Percentiles rank a stretch among this genome's conserved stretches.
phyloP scores from a whole-genome alignment of 2,329 filamentous ascomycete species.

The Verticillium longisporum region DNA sequence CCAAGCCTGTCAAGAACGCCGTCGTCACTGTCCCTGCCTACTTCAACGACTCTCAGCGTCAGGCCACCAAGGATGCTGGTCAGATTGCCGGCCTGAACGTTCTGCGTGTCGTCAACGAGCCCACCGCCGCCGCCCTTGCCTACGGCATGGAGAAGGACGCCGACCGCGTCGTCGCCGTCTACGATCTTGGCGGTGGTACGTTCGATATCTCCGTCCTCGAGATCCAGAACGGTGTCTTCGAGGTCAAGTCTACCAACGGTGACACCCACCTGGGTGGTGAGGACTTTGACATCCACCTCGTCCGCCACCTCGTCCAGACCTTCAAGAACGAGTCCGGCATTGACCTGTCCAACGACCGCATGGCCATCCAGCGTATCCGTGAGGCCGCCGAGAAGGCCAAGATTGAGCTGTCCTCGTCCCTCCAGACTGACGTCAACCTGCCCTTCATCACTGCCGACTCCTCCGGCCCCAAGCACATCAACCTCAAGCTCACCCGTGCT shows the following conservation, averaged over 20 bases:
- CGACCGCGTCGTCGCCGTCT: slow-evolving; percentile 86
- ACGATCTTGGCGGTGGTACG: slow-evolving; percentile 96
- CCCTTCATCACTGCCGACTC: slow-evolving; percentile 97
- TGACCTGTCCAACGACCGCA: slow-evolving; percentile 85
- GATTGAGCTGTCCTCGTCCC: slow-evolving; percentile 93
- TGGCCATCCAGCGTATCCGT: slow-evolving; percentile 98
- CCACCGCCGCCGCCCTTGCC: slow-evolving; percentile 88
- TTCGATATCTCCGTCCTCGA: slow-evolving; percentile 98
- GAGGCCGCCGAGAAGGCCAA: slow-evolving; percentile 99
- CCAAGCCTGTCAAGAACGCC: slow-evolving; percentile 88
- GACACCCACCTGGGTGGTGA: slow-evolving; percentile 98
- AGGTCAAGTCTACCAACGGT: slow-evolving; percentile 99
- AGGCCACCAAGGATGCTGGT: slow-evolving; percentile 96
- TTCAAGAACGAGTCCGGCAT: slow-evolving; percentile 96
- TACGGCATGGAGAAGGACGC: slow-evolving; percentile 95
- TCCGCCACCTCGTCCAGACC: slow-evolving; percentile 86
- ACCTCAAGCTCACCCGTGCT: slow-evolving; percentile 84
- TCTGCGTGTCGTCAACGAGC: slow-evolving; percentile 96
- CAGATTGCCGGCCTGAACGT: slow-evolving; percentile 95
- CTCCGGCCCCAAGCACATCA: slow-evolving; percentile 96
- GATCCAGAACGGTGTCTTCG: slow-evolving; percentile 96
- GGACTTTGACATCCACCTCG: slow-evolving; percentile 92
- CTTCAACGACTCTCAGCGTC: slow-evolving; percentile 98
- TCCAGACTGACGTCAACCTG: slow-evolving; percentile 96
- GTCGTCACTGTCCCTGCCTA: slow-evolving; percentile 96